These are phyloP conservation scores for Dactylellina drechsleri DNA, from an alignment of 2,329 filamentous ascomycete species.

Conservation along the genomic window DNA sequence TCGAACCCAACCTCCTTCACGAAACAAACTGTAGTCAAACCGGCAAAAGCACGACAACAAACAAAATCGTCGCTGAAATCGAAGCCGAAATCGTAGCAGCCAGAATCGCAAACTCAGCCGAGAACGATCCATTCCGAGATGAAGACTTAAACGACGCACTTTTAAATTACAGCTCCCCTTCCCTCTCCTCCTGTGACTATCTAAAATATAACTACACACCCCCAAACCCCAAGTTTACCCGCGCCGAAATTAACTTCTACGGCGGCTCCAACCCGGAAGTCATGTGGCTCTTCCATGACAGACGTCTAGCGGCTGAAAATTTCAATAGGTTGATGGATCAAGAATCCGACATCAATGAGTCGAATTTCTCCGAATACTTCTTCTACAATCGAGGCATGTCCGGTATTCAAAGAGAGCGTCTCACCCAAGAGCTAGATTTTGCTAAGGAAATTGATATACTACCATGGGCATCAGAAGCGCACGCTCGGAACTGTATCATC, in stretches of 20 bases:
- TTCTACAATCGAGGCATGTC: neutral
- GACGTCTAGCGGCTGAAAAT: neutral
- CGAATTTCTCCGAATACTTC: slow-evolving; percentile 5
- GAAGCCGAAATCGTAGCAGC: too few relatives aligned
- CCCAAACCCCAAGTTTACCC: neutral
- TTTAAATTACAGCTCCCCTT: neutral
- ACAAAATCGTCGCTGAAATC: too few relatives aligned
- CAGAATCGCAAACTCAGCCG: too few relatives aligned
- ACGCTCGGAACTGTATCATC: too few relatives aligned
- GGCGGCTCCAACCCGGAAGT: slow-evolving; percentile 17
- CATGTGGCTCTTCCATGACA: slow-evolving; percentile 28
- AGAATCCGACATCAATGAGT: neutral
- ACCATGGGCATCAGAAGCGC: too few relatives aligned
- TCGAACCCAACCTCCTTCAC: neutral
- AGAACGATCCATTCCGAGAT: neutral
- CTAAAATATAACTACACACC: slow-evolving; percentile 16
- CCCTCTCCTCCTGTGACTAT: slow-evolving; percentile 6
- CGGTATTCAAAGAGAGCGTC: too few relatives aligned
- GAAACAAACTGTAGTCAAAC: too few relatives aligned
- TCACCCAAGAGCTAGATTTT: too few relatives aligned
- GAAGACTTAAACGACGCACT: neutral
- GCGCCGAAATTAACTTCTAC: neutral
- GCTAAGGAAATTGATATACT: too few relatives aligned
- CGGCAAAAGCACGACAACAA: too few relatives aligned
- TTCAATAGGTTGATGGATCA: neutral